Evolutionary conservation across 2,329 filamentous ascomycete species (phyloP), one percentile per base, ranked within the genome.

Genomic region (Mycogone perniciosa): DNA sequence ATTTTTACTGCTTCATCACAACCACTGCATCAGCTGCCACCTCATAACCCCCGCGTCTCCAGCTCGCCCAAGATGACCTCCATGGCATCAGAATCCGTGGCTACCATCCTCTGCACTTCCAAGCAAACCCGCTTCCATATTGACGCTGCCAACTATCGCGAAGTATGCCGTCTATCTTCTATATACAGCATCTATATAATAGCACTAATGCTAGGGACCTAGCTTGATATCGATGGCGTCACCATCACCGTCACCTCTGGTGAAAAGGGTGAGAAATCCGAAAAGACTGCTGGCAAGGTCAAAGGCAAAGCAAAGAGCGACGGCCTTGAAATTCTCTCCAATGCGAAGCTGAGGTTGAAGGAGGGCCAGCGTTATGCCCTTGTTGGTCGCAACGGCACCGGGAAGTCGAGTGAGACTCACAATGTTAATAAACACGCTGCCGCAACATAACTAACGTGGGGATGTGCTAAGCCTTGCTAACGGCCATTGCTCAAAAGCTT

Each of bases 361-460:
- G 80, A 83, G 45, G 85, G 86, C 0, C 75, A 82, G 42, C 77
- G 86, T 54, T 95, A 95, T 72, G 88, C 88, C 0, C 72, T 95
- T 2, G 74, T 92, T 20, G 89, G 89, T 0, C 77, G 87, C 6
- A 95, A 95, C 67, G 89, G 89, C 1, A 86, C 84, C 2, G 89
- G 89, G 5, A 95, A 95, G 63, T 91, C 87, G 4, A 92, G 83
- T 85, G 67, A 65, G 76, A 62, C 10, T 5, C 29, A 6, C 20
- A 10, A 11, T 10, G 11, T 35, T 6, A 30, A 4, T 5, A 26
- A 41, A 4, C 27, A 40, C 27, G n/a, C 13, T 6, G 8, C 11
- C 34, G 20, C 31, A 29, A 43, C 27, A 38, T 43, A n/a, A 37
- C 40, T 40, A 31, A 48, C 42, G 29, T 3, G 4, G 1, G 7